A percentile compares a stretch with the other conserved stretches of the same genome.
phyloP scores from a whole-genome alignment of 2,329 filamentous ascomycete species.

The Domatiomyces catenatus region DNA sequence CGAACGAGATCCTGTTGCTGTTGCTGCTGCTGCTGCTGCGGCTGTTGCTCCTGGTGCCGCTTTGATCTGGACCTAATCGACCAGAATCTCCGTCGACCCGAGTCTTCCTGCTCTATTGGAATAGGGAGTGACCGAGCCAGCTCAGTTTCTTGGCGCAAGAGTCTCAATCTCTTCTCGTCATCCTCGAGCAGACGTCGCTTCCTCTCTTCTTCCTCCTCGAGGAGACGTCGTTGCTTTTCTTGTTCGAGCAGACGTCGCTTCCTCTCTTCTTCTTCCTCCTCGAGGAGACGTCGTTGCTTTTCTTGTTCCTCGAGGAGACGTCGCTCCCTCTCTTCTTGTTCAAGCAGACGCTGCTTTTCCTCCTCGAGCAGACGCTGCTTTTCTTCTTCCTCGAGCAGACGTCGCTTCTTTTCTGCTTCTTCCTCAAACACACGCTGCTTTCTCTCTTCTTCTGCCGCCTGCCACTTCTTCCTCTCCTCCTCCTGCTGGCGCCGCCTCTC shows the following conservation, averaged over 20 bases:
- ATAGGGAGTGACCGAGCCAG: not conserved
- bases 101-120: not conserved
- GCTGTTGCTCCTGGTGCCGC: not conserved
- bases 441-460: no score
- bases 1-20: not conserved
- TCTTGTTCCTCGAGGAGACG: not conserved
- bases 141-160: not conserved
- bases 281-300: not conserved
- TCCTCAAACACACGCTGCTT: no score
- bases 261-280: not conserved
- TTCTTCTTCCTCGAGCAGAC: not conserved
- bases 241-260: not conserved
- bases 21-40: not conserved
- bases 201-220: not conserved
- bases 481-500: no score
- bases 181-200: not conserved
- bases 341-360: not conserved
- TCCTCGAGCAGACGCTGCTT: not conserved
- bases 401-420: no score
- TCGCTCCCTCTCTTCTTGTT: not conserved
- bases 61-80: not conserved
- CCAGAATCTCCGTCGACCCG: not conserved
- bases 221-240: not conserved
- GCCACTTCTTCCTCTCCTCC: no score
- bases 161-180: not conserved